These are phyloP conservation scores for Ogataea saltuana DNA, from an alignment of 805 yeast species.

Conservation along the genomic window DNA sequence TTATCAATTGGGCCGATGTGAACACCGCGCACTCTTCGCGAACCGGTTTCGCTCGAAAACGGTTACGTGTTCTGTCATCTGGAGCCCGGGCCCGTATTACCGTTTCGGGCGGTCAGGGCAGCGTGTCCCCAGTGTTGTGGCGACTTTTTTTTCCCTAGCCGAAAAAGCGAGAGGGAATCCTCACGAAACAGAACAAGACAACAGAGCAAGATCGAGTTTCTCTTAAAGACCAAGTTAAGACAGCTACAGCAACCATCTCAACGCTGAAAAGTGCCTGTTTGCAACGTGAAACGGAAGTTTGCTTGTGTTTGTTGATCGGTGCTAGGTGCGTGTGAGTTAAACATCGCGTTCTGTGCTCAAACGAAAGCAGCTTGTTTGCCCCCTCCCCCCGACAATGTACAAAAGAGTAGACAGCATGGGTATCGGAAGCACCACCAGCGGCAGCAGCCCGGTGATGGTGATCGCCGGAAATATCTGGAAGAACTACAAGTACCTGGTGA, in stretches of 20 bases:
- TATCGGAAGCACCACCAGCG: conserved; percentile 9
- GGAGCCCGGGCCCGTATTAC: background rate
- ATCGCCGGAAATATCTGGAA: conserved; percentile 20
- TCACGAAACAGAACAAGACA: background rate
- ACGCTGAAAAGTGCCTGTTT: no score
- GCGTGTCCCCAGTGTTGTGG: conserved; percentile 2
- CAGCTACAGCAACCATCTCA: no score
- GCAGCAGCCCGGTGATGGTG: conserved; percentile 8
- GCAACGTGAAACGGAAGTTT: no score
- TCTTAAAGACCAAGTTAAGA: no score
- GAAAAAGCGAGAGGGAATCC: background rate
- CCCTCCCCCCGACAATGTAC: conserved; percentile 14
- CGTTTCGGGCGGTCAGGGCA: background rate
- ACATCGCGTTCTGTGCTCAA: background rate
- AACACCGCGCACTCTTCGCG: background rate
- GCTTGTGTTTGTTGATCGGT: no score
- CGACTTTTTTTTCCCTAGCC: background rate
- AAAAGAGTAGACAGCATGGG: conserved; percentile 22
- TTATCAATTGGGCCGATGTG: no score
- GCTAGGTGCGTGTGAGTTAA: background rate
- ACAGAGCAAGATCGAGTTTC: background rate
- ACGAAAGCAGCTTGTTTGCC: background rate
- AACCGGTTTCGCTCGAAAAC: background rate
- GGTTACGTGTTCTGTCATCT: conserved; percentile 5
- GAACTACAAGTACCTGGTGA: conserved; percentile 24